Percentiles rank a stretch among this genome's conserved stretches.
Conservation (phyloP, 163 green algal species). For the Scenedesmus sp. region DNA sequence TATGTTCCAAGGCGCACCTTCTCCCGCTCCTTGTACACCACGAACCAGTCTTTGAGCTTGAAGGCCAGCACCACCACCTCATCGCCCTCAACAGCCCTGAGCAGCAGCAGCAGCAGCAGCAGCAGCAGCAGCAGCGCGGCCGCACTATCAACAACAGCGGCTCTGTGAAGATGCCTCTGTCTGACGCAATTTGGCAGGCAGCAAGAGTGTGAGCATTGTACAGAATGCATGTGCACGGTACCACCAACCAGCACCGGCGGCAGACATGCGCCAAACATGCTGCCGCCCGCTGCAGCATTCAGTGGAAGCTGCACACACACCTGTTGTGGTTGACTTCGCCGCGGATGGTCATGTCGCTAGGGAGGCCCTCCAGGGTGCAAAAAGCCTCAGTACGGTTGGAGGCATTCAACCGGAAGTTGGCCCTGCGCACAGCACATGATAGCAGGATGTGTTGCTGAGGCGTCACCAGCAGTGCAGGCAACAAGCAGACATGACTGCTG, state of each 20-base stretch:
- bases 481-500: not conserved
- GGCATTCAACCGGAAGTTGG: conserved; percentile 59
- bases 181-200: no score
- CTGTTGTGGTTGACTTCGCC: conserved; percentile 77
- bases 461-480: not conserved
- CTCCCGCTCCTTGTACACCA: conserved; percentile 39
- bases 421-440: conserved; percentile 3
- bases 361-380: conserved; percentile 63
- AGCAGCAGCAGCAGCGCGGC: no score
- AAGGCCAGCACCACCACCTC: conserved; percentile 80
- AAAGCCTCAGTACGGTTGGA: conserved; percentile 57
- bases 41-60: conserved; percentile 69
- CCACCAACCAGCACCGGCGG: not conserved
- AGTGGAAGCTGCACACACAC: not conserved
- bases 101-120: not conserved
- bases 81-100: conserved; percentile 80
- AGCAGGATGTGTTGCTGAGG: not conserved
- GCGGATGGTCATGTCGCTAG: conserved; percentile 65
- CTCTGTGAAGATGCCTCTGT: no score
- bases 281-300: no score
- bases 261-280: not conserved
- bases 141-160: not conserved
- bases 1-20: no score
- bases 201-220: no score
- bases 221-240: not conserved